Evolutionary conservation across 176 grass and related monocot genomes (phyloP), one percentile per base, ranked within the genome.

Genomic region (Triticum turgidum): DNA sequence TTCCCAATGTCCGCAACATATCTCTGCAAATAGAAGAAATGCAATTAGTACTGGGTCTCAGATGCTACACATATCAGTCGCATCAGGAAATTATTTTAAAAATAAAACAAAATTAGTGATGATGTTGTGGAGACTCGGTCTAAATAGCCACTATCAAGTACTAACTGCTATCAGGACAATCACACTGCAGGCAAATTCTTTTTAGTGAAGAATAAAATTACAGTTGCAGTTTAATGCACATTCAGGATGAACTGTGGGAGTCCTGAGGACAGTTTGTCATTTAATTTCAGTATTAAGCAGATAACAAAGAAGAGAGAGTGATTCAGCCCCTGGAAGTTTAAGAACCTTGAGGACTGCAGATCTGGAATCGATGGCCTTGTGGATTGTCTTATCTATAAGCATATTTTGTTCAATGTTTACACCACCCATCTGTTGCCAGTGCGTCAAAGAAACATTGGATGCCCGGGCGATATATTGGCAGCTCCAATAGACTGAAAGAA

Each of bases 1-100:
- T 99, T 99, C 42, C 97, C 94, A 68, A 96, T 94, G 85, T 99
- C 97, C 21, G 97, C 94, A 39, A 99, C 83, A 81, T 99, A 99
- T 88, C 97, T 96, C 96, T 98, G 88, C 79, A 96, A 11, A 84
- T 6, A 82, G 65, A 82, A 76, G 21, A 84, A 83, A 61, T 6
- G 18, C 52, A 65, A 73, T 85, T 85, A 69, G 27, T 84, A 32
- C 58, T 71, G 39, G 5, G 15, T 18, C 21, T 51, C 47, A 21
- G 45, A 66, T 75, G 37, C 34, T 69, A 62, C 61, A 76, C 72
- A 59, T 13, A 77, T 64, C n/a, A 51, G 34, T 14, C n/a, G 78
- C 69, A 86, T 30, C 83, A 77, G 56, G 51, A 24, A 63, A 77
- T 29, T 69, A 38, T 59, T 35, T 68, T 3, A 3, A 25, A 76